These are phyloP conservation scores for Physcomitrellopsis africana DNA, from an alignment of 225 moss, liverwort and hornwort species.

Conservation along the genomic window DNA sequence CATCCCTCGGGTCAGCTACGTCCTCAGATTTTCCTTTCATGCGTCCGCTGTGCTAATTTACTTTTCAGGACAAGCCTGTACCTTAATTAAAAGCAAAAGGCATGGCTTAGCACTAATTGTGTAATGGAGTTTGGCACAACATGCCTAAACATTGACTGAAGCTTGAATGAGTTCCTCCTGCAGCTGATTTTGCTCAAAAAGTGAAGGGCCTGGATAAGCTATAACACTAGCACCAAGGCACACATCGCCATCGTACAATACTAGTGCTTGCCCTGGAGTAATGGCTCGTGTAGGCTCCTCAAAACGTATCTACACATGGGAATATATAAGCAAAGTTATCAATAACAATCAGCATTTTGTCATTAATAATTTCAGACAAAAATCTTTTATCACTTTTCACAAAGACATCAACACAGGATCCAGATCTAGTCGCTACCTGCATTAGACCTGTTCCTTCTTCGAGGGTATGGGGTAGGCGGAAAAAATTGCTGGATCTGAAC, in stretches of 20 bases:
- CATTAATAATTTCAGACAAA: neutral
- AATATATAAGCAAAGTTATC: constrained; percentile 19
- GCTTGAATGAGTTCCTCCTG: constrained; percentile 35
- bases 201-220: constrained; percentile 72
- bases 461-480: constrained; percentile 40
- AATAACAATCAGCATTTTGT: neutral
- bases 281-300: constrained; percentile 76
- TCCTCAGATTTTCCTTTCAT: too few relatives aligned
- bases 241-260: constrained; percentile 85
- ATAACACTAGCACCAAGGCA: constrained; percentile 85
- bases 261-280: constrained; percentile 93
- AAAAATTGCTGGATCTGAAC: constrained; percentile 71
- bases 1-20: too few relatives aligned
- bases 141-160: constrained; percentile 30
- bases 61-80: too few relatives aligned
- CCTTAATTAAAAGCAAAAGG: too few relatives aligned
- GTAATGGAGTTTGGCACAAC: neutral
- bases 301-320: constrained; percentile 69
- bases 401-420: neutral
- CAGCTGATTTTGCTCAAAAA: constrained; percentile 59
- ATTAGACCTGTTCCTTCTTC: constrained; percentile 46
- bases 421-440: constrained; percentile 52
- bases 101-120: too few relatives aligned
- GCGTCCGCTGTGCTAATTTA: too few relatives aligned
- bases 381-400: neutral